Conservation (phyloP, 306 rosid genomes). For the Sophora flavescens region DNA sequence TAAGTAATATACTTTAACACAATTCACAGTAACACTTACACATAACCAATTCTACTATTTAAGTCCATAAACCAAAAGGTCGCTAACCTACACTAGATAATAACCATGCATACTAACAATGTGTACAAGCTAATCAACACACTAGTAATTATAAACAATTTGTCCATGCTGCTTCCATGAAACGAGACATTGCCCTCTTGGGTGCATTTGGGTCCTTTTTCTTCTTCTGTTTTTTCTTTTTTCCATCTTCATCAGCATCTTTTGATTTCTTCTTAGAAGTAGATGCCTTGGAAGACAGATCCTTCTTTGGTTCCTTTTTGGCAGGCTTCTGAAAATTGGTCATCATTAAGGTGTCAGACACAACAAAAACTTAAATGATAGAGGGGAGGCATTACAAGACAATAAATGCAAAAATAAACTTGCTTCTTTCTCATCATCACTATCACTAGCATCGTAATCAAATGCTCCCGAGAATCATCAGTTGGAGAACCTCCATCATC, state of each 20-base stretch:
- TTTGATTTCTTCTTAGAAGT: conserved; percentile 78
- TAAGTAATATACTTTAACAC: no score
- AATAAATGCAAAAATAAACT: conserved; percentile 29
- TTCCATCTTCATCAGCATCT: conserved; percentile 86
- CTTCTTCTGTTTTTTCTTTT: conserved; percentile 93
- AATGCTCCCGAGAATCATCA: conserved; percentile 96
- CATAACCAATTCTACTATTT: no score
- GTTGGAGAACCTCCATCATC: conserved; percentile 98
- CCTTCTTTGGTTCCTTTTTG: conserved; percentile 85
- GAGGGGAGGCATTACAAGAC: not conserved
- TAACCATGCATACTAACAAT: no score
- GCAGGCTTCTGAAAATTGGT: conserved; percentile 76
- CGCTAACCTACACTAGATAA: no score
- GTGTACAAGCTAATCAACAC: no score
- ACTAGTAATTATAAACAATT: no score
- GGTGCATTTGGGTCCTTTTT: conserved; percentile 99
- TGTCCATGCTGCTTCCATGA: no score
- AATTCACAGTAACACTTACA: no score
- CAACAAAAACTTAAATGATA: conserved; percentile 27
- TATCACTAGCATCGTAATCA: conserved; percentile 81
- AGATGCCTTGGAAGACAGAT: conserved; percentile 80
- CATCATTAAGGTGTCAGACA: conserved; percentile 38
- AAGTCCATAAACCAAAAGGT: no score
- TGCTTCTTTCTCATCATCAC: conserved; percentile 86
- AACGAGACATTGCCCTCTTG: conserved; percentile 93